Evolutionary conservation across 805 yeast species (phyloP).

Genomic region (Cyberlindnera maritima): DNA sequence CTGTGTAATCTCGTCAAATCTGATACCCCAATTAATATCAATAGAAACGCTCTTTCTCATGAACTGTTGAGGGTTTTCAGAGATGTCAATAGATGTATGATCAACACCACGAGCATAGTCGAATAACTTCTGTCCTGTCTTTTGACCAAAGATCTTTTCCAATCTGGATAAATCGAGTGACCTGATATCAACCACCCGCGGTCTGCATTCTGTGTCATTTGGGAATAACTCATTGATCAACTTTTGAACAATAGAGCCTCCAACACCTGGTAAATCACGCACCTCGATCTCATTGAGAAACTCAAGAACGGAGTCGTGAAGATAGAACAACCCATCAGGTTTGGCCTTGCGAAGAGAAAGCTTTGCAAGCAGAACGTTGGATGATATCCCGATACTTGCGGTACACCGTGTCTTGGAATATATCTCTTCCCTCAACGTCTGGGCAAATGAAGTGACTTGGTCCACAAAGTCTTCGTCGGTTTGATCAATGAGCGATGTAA

Average conservation of each 20-base stretch:
- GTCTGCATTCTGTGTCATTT: conserved; percentile 14
- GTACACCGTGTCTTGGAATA: conserved; percentile 50
- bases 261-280: conserved; percentile 60
- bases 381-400: conserved; percentile 78
- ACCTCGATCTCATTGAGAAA: conserved; percentile 30
- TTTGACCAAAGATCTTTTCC: conserved; percentile 56
- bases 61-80: conserved; percentile 45
- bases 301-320: conserved; percentile 36
- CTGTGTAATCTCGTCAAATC: conserved; percentile 61
- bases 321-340: conserved; percentile 62
- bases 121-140: conserved; percentile 63
- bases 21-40: conserved; percentile 88
- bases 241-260: conserved; percentile 47
- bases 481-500: conserved; percentile 35
- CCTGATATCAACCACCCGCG: conserved; percentile 39
- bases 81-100: conserved; percentile 52
- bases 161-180: conserved; percentile 35
- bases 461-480: conserved; percentile 22
- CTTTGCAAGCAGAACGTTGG: conserved; percentile 75
- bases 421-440: conserved; percentile 36
- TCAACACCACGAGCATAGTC: conserved; percentile 69
- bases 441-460: conserved; percentile 28
- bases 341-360: conserved; percentile 72
- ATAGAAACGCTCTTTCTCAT: conserved; percentile 77
- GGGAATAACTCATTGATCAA: conserved; percentile 35